Base-by-base conservation (phyloP, 139 green algal species). In the Dunaliella sp. region DNA sequence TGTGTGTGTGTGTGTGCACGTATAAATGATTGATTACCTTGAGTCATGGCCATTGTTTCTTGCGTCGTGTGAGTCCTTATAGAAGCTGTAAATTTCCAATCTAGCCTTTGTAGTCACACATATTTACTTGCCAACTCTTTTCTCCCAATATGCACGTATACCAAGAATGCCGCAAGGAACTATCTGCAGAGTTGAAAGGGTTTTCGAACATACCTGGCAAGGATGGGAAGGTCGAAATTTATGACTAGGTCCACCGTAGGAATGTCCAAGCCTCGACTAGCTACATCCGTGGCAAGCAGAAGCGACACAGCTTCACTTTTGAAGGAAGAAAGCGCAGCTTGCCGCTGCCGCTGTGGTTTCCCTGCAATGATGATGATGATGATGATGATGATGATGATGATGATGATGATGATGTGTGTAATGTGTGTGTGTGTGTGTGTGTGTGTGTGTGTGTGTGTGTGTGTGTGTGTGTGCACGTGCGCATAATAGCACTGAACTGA, bases 251-350 rank as follows among this genome's bases (percentile, higher is more conserved):
- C 94, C 58, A 99, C 97, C 0, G 90, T 93, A 31, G 95, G 93
- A 37, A 99, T 99, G 92, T 99, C 97, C 80, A 99, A 91, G 2
- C 97, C 97, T 7, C 98, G 86, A 1, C 90, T 93, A 0, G 96
- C 97, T 1, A 99, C 96, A 85, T 99, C 97, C 0, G 96, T 98
- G 33, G 96, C 96, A 38, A 98, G 82, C 82, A 98, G 89, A 36
- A 98, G 85, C 0, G 88, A 89, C 58, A 94, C 89, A 1, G 31
- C 30, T 73, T 88, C 88, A 37, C 84, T 87, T 77, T 95, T 95
- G 93, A 98, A 98, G 38, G 85, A 75, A 12, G 93, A 84, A 12
- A 98, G 91, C 0, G 93, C 90, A 0, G 93, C 91, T n/a, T 98
- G 86, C 0, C 97, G 94, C n/a, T 91, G 86, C 37, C 91, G 89